A percentile compares a stretch with the other conserved stretches of the same genome.
Conservation (phyloP, 2,329 filamentous ascomycete species). For the Berkeleyomyces rouxiae region DNA sequence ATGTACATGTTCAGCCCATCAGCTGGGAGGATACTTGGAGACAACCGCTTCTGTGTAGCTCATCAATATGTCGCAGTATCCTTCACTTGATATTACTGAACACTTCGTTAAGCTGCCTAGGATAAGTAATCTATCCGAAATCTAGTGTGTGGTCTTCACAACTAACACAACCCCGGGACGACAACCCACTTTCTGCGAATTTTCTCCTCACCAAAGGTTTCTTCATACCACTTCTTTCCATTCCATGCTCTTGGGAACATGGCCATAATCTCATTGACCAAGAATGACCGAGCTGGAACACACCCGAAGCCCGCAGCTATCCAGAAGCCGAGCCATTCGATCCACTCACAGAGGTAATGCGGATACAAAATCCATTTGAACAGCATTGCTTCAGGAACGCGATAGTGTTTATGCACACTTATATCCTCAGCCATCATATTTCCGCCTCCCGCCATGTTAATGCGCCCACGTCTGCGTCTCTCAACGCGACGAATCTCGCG, state of each 20-base stretch:
- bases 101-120: no score
- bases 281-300: constrained; percentile 61
- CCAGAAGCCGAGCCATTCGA: constrained; percentile 87
- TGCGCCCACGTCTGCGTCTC: constrained; percentile 31
- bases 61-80: no score
- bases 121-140: no score
- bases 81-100: no score
- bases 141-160: not conserved
- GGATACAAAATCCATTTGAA: constrained; percentile 76
- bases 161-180: constrained; percentile 33
- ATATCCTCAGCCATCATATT: constrained; percentile 15
- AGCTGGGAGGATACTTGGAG: no score
- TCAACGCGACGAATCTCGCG: constrained; percentile 69
- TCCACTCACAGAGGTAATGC: constrained; percentile 92
- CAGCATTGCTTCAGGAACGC: constrained; percentile 66
- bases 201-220: constrained; percentile 74
- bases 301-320: constrained; percentile 52
- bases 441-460: constrained; percentile 20
- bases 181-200: constrained; percentile 61
- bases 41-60: no score
- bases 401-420: constrained; percentile 64
- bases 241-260: constrained; percentile 78
- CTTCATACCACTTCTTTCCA: constrained; percentile 71
- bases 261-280: constrained; percentile 72
- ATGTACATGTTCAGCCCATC: no score